These are phyloP conservation scores for Moringa oleifera DNA, from an alignment of 345 rosid genomes.

Conservation along the genomic window DNA sequence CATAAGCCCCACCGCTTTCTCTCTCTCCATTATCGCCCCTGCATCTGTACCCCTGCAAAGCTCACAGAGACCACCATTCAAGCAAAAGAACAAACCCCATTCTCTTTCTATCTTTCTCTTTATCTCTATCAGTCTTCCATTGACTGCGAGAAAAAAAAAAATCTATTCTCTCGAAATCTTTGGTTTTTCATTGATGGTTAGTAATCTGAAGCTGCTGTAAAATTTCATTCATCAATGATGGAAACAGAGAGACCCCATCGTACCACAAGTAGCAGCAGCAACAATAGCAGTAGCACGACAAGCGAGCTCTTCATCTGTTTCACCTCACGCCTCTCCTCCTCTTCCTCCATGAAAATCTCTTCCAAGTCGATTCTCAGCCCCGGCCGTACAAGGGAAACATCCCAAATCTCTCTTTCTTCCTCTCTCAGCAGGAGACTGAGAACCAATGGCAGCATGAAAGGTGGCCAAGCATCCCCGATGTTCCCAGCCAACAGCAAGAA, in stretches of 20 bases:
- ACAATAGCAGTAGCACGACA: slow-evolving; percentile 20
- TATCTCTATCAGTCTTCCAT: too few species aligned
- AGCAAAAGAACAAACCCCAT: slow-evolving; percentile 11
- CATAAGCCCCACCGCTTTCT: not conserved
- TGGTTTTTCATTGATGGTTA: slow-evolving; percentile 14
- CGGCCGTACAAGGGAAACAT: slow-evolving; percentile 43
- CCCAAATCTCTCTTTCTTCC: slow-evolving; percentile 74
- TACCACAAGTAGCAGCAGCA: slow-evolving; percentile 38
- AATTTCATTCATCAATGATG: slow-evolving; percentile 34
- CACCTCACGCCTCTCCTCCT: slow-evolving; percentile 75
- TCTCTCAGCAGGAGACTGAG: slow-evolving; percentile 76
- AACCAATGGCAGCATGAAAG: slow-evolving; percentile 66
- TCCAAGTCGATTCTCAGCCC: slow-evolving; percentile 81
- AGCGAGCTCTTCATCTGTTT: slow-evolving; percentile 83
- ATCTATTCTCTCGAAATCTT: not conserved
- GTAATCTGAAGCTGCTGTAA: slow-evolving; percentile 25
- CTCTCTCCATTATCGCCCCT: not conserved
- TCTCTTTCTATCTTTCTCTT: not conserved
- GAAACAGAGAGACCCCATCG: slow-evolving; percentile 76
- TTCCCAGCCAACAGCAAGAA: slow-evolving; percentile 56
- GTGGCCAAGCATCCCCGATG: slow-evolving; percentile 86
- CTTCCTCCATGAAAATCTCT: slow-evolving; percentile 89
- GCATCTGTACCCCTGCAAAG: not conserved
- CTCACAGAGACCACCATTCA: slow-evolving; percentile 1
- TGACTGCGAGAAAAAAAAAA: not conserved